A percentile compares a stretch with the other conserved stretches of the same genome.
Evolutionary conservation across 1,284 basidiomycete species (phyloP).

Genomic region (Anthracocystis panici-leucophaei): DNA sequence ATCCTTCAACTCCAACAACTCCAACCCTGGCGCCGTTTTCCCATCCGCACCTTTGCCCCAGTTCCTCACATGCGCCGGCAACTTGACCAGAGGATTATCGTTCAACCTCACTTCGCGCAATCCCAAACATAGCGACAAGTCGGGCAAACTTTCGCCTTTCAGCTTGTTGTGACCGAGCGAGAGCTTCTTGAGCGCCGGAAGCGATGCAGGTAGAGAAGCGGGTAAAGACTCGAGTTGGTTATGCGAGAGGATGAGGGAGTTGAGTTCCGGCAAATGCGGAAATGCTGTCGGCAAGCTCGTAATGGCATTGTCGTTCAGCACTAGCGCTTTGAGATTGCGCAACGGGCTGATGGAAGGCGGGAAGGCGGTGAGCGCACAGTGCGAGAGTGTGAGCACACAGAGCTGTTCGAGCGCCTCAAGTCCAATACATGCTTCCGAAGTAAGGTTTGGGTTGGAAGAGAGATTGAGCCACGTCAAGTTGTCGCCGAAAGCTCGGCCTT

Average conservation of each 20-base stretch:
- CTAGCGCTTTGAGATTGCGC: conserved; percentile 57
- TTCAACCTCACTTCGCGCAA: conserved; percentile 64
- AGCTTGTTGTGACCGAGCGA: conserved; percentile 61
- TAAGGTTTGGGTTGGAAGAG: conserved; percentile 26
- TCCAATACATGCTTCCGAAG: conserved; percentile 34
- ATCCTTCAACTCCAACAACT: conserved; percentile 59
- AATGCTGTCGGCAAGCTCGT: conserved; percentile 31
- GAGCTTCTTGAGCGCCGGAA: conserved; percentile 65
- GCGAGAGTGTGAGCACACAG: conserved; percentile 56
- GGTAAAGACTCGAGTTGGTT: conserved; percentile 58
- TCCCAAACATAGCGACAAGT: conserved; percentile 57
- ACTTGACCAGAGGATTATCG: conserved; percentile 46
- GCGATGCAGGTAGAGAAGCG: conserved; percentile 50
- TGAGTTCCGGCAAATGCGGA: conserved; percentile 65
- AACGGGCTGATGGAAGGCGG: conserved; percentile 48
- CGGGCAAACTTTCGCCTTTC: conserved; percentile 48
- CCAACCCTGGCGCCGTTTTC: conserved; percentile 55
- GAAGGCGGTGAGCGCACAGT: conserved; percentile 42
- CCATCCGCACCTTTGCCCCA: conserved; percentile 66
- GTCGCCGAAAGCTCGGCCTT: conserved; percentile 37
- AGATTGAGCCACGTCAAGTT: conserved; percentile 48
- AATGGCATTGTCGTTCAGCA: conserved; percentile 62
- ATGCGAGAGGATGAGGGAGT: conserved; percentile 66
- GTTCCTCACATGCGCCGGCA: conserved; percentile 51
- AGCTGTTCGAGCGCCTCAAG: conserved; percentile 46